Base-by-base conservation (phyloP, 371 early-diverging fungal species). In the Apophysomyces variabilis region DNA sequence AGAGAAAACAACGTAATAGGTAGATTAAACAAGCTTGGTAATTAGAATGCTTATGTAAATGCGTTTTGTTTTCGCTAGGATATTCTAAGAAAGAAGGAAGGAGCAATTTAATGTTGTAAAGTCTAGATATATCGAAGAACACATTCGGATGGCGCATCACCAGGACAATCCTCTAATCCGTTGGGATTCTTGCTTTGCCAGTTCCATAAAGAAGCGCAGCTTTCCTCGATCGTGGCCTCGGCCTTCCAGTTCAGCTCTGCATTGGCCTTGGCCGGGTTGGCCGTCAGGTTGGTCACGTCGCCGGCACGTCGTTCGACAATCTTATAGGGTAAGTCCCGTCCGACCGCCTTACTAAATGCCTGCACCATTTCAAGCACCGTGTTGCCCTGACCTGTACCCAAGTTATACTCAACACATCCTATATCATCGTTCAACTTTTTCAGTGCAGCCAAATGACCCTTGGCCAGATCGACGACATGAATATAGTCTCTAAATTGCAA, bases 361-460 rank as follows among this genome's bases (percentile, higher is more conserved):
- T 82, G 67, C 26, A 97, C 87, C 87, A 97, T 93, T 38, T 96
- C 94, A 57, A 95, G 76, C 21, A 97, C 97, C 1, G 96, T 89
- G 70, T 85, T 88, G 41, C 96, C 96, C 13, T 74, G 64, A 39
- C 97, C 97, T 6, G 94, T 91, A 58, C 97, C 97, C 43, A 97
- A 82, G 67, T 97, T 97, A 73, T 90, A 96, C 41, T 79, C 81
- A 54, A 85, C 84, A 73, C 90, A 92, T 7, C 87, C 87, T 59
- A 69, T 69, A 39, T 76, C 61, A 38, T 76, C 80, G 11, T 78
- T 66, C 65, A 93, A 84, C 58, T 90, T 87, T 60, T 89, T 77
- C 26, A 96, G 74, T 0, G 97, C 96, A 11, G 85, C 86, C 14
- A 96, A 83, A 70, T 97, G 97, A 16, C 95, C 96, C 57, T 77